Base-by-base conservation (phyloP, 2,329 filamentous ascomycete species). In the Purpureocillium takamizusanense region DNA sequence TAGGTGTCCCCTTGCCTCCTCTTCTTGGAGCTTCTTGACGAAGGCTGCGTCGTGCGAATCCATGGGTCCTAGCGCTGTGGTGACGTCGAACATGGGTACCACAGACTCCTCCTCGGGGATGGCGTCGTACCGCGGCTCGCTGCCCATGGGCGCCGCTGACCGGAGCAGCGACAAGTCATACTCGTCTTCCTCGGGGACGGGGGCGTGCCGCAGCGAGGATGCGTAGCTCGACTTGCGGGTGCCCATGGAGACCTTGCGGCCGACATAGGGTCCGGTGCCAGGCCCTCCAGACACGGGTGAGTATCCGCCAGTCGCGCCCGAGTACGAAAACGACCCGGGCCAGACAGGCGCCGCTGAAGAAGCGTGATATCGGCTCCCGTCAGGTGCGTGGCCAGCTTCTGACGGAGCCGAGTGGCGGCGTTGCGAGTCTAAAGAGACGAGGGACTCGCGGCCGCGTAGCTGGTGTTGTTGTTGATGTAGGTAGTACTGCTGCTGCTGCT, bases 1-100 rank as follows among this genome's bases (percentile, higher is more conserved):
- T 18, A 81, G 55, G 28, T 60, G 64, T 2, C 75, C 76, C 7
- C 57, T 64, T 2, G 73, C 68, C 49, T 80, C 76, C 43, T 74
- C 66, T 31, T 65, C 59, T 47, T 74, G 70, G 12, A 73, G 48
- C 3, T 57, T 58, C 42, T 54, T 62, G 31, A 70, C 43, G 36
- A 73, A 73, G 5, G 53, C 62, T 7, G 62, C 54, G 36, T 72
- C 67, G 31, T 70, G 65, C 2, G 55, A 46, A 3, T 60, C 61
- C 43, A 62, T 56, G 3, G 70, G 71, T 0, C 72, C 69, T 6
- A 69, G 53, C 5, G 61, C 62, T 28, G 63, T 63, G 8, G 64
- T 65, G 13, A 74, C 42, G 43, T 76, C 70, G 40, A 73, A 66
- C 4, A 56, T 54, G 2, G 60, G 53, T 7, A 53, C 54, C 21